Conservation (phyloP, 805 yeast genomes). For the Wickerhamomyces silvicola region DNA sequence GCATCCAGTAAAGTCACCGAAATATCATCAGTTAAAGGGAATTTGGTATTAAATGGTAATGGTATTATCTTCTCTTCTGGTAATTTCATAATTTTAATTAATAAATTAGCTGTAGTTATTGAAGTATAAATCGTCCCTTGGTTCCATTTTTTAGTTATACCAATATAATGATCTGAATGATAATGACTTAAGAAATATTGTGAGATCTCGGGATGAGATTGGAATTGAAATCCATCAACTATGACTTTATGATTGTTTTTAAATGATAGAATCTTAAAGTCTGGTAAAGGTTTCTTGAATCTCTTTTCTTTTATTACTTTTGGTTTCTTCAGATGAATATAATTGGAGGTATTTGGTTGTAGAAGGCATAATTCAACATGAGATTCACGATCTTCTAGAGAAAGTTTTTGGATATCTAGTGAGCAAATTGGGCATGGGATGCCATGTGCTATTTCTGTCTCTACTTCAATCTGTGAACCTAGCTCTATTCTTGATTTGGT, state of each 20-base stretch:
- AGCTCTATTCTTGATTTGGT: no score
- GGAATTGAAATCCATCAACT: constrained; percentile 62
- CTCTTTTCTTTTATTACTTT: constrained; percentile 22
- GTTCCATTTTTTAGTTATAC: constrained; percentile 72
- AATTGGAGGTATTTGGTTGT: constrained; percentile 17
- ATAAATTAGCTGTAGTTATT: constrained; percentile 55
- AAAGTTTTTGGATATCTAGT: constrained; percentile 30
- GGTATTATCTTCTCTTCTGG: constrained; percentile 34
- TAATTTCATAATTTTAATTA: constrained; percentile 48
- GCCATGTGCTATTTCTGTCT: not conserved
- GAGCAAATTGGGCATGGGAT: constrained; percentile 48
- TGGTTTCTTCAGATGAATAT: constrained; percentile 30
- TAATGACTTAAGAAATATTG: constrained; percentile 72
- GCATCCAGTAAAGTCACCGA: constrained; percentile 70
- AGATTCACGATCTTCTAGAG: constrained; percentile 36
- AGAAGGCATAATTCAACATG: constrained; percentile 53
- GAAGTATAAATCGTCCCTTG: constrained; percentile 71
- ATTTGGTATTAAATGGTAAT: constrained; percentile 36
- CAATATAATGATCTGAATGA: constrained; percentile 93
- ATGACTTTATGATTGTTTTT: constrained; percentile 32
- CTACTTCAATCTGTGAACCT: not conserved
- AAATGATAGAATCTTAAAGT: constrained; percentile 46
- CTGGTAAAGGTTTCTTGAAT: constrained; percentile 30
- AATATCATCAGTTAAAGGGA: constrained; percentile 35
- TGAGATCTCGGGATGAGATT: constrained; percentile 37